These are phyloP conservation scores for Lithocarpus polystachyus DNA, from an alignment of 306 rosid species.

Conservation along the genomic window DNA sequence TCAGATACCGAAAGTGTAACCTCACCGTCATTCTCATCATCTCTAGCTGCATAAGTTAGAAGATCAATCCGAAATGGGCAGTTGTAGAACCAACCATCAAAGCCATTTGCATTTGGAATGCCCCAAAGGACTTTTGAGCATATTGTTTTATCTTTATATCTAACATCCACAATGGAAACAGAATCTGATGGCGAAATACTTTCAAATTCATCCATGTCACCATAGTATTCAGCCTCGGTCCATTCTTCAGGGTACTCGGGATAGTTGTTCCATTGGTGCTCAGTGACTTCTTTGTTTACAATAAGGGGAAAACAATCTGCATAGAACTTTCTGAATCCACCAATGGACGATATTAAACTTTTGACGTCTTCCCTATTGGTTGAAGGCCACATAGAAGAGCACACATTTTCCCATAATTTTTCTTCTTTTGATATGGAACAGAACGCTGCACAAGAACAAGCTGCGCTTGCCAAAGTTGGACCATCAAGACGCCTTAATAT, in stretches of 20 bases:
- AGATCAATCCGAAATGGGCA: slow-evolving; percentile 88
- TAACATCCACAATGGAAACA: slow-evolving; percentile 75
- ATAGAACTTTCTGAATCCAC: slow-evolving; percentile 86
- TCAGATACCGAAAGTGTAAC: slow-evolving; percentile 71
- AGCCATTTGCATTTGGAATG: slow-evolving; percentile 69
- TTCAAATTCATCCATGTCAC: slow-evolving; percentile 55
- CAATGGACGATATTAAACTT: slow-evolving; percentile 58
- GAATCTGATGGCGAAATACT: slow-evolving; percentile 69
- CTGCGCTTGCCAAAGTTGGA: slow-evolving; percentile 69
- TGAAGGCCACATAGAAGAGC: slow-evolving; percentile 88
- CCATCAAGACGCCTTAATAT: slow-evolving; percentile 86
- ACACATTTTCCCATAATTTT: slow-evolving; percentile 80
- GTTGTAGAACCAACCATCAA: slow-evolving; percentile 75
- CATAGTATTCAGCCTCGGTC: slow-evolving; percentile 85
- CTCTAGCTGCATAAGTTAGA: slow-evolving; percentile 57
- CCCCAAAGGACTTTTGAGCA: slow-evolving; percentile 89
- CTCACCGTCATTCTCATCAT: slow-evolving; percentile 49
- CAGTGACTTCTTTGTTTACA: slow-evolving; percentile 62
- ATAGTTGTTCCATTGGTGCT: slow-evolving; percentile 44
- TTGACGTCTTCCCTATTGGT: slow-evolving; percentile 82
- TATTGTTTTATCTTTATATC: slow-evolving; percentile 64
- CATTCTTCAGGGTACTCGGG: slow-evolving; percentile 77
- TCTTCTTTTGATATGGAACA: slow-evolving; percentile 84
- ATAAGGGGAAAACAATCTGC: slow-evolving; percentile 91
- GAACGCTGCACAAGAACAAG: slow-evolving; percentile 79